These are phyloP conservation scores for Calonectria pseudoturangicola DNA, from an alignment of 2,329 filamentous ascomycete species.

Conservation along the genomic window DNA sequence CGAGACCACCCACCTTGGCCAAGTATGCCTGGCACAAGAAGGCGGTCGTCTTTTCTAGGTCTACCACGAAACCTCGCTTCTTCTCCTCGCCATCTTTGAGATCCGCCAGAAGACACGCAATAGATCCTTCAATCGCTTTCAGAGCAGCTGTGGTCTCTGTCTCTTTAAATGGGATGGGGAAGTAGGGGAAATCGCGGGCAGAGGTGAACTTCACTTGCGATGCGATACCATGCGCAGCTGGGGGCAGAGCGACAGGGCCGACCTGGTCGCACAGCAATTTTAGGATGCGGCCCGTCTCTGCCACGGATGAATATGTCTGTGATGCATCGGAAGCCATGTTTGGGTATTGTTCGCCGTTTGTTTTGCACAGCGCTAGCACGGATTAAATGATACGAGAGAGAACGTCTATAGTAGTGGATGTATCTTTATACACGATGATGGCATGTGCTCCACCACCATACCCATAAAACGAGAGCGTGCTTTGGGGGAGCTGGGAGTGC, in stretches of 20 bases:
- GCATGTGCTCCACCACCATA: conserved; percentile 31
- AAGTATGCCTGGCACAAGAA: conserved; percentile 64
- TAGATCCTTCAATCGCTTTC: conserved; percentile 64
- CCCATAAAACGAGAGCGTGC: background rate
- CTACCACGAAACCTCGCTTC: conserved; percentile 53
- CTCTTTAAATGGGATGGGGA: conserved; percentile 69
- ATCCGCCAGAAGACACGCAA: conserved; percentile 59
- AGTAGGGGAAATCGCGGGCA: conserved; percentile 62
- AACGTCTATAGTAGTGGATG: conserved; percentile 12
- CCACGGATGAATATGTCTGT: conserved; percentile 46
- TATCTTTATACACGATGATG: conserved; percentile 38
- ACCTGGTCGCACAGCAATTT: conserved; percentile 50
- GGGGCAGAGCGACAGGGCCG: conserved; percentile 56
- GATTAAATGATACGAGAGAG: conserved; percentile 6
- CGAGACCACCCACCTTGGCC: conserved; percentile 60
- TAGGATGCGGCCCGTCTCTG: conserved; percentile 50
- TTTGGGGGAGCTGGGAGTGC: background rate
- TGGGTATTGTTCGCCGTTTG: conserved; percentile 7
- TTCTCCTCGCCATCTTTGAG: conserved; percentile 43
- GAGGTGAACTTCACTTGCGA: conserved; percentile 58
- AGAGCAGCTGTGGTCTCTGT: conserved; percentile 66
- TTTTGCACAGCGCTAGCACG: conserved; percentile 26
- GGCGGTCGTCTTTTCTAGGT: conserved; percentile 64
- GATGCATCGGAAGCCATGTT: conserved; percentile 38
- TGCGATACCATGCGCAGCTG: conserved; percentile 50